phyloP scores from a whole-genome alignment of 2,329 filamentous ascomycete species.

The Fusarium aywerte region DNA sequence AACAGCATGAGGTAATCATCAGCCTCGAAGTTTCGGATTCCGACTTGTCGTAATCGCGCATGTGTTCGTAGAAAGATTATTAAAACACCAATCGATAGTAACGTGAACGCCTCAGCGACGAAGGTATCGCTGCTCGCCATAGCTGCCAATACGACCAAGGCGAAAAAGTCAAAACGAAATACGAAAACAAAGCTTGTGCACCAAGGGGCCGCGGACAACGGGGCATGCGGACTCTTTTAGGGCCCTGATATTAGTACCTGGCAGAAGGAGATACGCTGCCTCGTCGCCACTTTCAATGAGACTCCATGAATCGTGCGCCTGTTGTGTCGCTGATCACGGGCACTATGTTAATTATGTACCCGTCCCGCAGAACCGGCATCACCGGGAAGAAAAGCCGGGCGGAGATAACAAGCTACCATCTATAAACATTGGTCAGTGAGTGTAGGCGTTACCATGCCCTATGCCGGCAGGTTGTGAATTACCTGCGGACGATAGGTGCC shows the following conservation, averaged over 20 bases:
- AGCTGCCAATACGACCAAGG: not conserved
- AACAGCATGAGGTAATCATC: constrained; percentile 62
- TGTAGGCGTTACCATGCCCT: not conserved
- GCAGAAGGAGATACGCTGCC: not conserved
- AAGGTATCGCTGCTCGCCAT: constrained; percentile 27
- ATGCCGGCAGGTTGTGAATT: constrained; percentile 2
- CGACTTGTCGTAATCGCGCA: constrained; percentile 57
- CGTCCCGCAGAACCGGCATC: not conserved
- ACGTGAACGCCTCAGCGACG: constrained; percentile 49
- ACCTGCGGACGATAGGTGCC: not conserved
- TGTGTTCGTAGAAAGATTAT: constrained; percentile 62
- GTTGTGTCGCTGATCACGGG: not conserved
- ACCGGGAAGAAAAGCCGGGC: not conserved
- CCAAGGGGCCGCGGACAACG: not conserved
- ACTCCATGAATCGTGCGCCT: not conserved
- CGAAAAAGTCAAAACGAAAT: not conserved
- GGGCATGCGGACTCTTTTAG: constrained; percentile 5
- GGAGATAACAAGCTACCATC: not conserved
- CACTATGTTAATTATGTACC: not conserved
- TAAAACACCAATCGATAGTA: constrained; percentile 60
- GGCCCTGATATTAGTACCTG: not conserved
- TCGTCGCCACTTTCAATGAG: not conserved
- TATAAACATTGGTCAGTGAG: not conserved
- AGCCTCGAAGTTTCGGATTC: constrained; percentile 48
- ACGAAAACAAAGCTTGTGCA: not conserved